phyloP scores from a whole-genome alignment of 805 yeast genomes.

The Clavispora carvajalis region DNA sequence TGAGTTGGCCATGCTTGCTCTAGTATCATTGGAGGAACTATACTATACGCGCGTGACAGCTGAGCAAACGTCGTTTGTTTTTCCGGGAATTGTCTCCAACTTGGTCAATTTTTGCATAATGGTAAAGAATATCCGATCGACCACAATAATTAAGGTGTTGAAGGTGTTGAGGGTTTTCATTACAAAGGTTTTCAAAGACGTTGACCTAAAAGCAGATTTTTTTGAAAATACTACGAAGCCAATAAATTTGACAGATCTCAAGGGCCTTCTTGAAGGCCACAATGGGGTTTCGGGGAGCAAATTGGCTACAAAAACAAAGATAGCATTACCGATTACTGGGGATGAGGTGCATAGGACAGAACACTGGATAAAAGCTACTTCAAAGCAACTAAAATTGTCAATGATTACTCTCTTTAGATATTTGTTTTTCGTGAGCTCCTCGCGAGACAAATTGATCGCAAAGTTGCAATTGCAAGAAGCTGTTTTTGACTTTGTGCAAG shows the following conservation, averaged over 20 bases:
- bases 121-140: slow-evolving; percentile 20
- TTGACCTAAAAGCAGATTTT: slow-evolving; percentile 7
- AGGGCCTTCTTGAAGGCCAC: slow-evolving; percentile 1
- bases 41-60: slow-evolving; percentile 18
- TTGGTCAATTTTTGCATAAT: slow-evolving; percentile 23
- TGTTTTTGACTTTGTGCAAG: slow-evolving; percentile 19
- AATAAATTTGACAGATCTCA: slow-evolving; percentile 2
- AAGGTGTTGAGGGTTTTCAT: slow-evolving; percentile 18
- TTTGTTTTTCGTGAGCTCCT: slow-evolving; percentile 17
- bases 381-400: slow-evolving; percentile 33
- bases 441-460: slow-evolving; percentile 15
- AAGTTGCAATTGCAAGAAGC: slow-evolving; percentile 20
- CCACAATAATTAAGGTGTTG: slow-evolving; percentile 18
- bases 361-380: slow-evolving; percentile 36
- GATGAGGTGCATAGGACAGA: slow-evolving; percentile 14
- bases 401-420: slow-evolving; percentile 27
- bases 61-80: slow-evolving; percentile 30
- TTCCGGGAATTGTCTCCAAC: slow-evolving; percentile 37
- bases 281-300: neutral
- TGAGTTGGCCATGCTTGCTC: slow-evolving; percentile 5
- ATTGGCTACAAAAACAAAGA: too few species aligned
- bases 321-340: slow-evolving; percentile 1
- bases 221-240: neutral
- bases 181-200: slow-evolving; percentile 28
- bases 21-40: slow-evolving; percentile 13